These are phyloP conservation scores for Crucihimalaya himalaica DNA, from an alignment of 345 rosid species.

Conservation along the genomic window DNA sequence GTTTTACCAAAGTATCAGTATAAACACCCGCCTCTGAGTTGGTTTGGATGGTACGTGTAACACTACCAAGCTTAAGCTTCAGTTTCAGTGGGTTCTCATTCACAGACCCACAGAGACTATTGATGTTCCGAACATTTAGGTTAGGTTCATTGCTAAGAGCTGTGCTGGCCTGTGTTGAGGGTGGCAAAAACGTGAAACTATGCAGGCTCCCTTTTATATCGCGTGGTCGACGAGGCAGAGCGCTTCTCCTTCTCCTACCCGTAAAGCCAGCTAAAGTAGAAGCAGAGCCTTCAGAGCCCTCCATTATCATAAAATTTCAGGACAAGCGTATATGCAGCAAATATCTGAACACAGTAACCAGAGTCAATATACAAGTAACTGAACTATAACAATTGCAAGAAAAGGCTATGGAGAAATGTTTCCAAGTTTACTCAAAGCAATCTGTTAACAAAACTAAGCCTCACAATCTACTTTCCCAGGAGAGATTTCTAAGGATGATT, in stretches of 20 bases:
- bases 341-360: neutral
- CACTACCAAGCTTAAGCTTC: conserved; percentile 68
- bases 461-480: too few species aligned
- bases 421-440: neutral
- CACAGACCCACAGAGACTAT: conserved; percentile 33
- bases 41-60: conserved; percentile 53
- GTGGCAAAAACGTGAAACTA: conserved; percentile 35
- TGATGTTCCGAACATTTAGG: conserved; percentile 30
- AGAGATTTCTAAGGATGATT: neutral
- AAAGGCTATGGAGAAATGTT: neutral
- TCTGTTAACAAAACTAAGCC: too few species aligned
- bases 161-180: conserved; percentile 35
- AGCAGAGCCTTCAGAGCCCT: conserved; percentile 37
- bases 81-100: conserved; percentile 60
- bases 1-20: conserved; percentile 15
- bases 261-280: conserved; percentile 42
- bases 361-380: neutral
- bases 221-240: conserved; percentile 51
- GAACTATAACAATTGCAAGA: neutral
- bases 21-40: conserved; percentile 36
- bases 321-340: neutral
- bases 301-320: conserved; percentile 48
- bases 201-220: conserved; percentile 30
- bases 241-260: conserved; percentile 57
- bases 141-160: conserved; percentile 43